Conservation (phyloP, 164 flowering plant species). For the Magnolia sinica region DNA sequence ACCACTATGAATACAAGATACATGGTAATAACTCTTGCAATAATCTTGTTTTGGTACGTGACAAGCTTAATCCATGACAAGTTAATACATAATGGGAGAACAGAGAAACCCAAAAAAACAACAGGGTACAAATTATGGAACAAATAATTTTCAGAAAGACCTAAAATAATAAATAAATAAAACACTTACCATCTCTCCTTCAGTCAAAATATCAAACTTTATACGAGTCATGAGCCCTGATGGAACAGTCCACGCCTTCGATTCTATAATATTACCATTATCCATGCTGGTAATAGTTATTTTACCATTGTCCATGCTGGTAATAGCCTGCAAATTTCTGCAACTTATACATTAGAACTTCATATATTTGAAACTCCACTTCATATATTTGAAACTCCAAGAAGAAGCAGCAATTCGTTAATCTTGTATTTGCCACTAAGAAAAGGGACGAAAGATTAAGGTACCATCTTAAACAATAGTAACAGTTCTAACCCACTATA, state of each 20-base stretch:
- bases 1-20: not conserved
- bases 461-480: not conserved
- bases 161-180: not conserved
- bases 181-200: slow-evolving; percentile 50
- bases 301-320: slow-evolving; percentile 3
- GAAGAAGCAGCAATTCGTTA: not conserved
- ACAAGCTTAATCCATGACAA: not conserved
- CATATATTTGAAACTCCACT: not conserved
- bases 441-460: too few relatives aligned
- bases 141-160: not conserved
- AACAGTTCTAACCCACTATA: not conserved
- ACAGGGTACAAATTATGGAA: not conserved
- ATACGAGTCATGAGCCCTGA: slow-evolving; percentile 43
- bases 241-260: slow-evolving; percentile 20
- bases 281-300: slow-evolving; percentile 4
- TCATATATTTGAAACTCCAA: not conserved
- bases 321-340: not conserved
- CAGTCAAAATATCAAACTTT: slow-evolving; percentile 42
- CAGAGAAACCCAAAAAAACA: not conserved
- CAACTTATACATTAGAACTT: too few relatives aligned
- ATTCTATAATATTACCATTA: not conserved
- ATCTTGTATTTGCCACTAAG: not conserved
- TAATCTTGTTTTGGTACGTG: not conserved
- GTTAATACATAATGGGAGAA: not conserved
- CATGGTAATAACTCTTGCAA: not conserved